These are phyloP conservation scores for Saprolegnia parasitica DNA, from an alignment of 352 stramenopile species.

Conservation along the genomic window DNA sequence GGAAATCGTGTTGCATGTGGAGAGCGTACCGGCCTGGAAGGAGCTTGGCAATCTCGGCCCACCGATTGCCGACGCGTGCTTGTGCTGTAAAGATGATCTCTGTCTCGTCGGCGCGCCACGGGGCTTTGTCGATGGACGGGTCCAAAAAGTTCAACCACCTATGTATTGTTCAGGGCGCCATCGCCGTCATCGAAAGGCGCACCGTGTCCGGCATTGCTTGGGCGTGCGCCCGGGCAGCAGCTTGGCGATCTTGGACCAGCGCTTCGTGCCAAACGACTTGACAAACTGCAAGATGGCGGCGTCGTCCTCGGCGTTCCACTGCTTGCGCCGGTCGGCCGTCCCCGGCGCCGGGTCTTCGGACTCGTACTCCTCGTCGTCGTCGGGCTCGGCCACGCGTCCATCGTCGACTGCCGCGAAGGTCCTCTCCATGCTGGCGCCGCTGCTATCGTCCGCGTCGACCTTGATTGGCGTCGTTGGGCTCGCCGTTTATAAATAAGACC, in stretches of 20 bases:
- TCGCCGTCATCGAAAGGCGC: conserved; percentile 57
- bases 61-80: conserved; percentile 89
- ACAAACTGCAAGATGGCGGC: conserved; percentile 69
- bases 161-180: not conserved
- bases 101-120: conserved; percentile 90
- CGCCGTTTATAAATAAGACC: conserved; percentile 15
- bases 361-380: conserved; percentile 28
- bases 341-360: conserved; percentile 20
- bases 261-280: conserved; percentile 61
- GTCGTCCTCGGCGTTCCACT: conserved; percentile 65
- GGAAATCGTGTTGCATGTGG: not conserved
- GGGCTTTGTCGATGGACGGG: conserved; percentile 89
- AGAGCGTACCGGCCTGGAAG: conserved; percentile 80
- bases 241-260: conserved; percentile 92
- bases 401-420: not conserved
- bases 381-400: conserved; percentile 11
- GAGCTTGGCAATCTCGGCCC: conserved; percentile 97
- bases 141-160: conserved; percentile 94
- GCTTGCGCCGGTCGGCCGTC: conserved; percentile 40
- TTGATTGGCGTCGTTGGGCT: conserved; percentile 21
- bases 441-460: not conserved
- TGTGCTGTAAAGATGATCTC: conserved; percentile 70
- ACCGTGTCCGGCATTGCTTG: conserved; percentile 96
- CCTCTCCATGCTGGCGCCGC: conserved; percentile 10
- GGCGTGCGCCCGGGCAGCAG: conserved; percentile 90